These are phyloP conservation scores for Malus asiatica DNA, from an alignment of 306 rosid genomes.

Conservation along the genomic window DNA sequence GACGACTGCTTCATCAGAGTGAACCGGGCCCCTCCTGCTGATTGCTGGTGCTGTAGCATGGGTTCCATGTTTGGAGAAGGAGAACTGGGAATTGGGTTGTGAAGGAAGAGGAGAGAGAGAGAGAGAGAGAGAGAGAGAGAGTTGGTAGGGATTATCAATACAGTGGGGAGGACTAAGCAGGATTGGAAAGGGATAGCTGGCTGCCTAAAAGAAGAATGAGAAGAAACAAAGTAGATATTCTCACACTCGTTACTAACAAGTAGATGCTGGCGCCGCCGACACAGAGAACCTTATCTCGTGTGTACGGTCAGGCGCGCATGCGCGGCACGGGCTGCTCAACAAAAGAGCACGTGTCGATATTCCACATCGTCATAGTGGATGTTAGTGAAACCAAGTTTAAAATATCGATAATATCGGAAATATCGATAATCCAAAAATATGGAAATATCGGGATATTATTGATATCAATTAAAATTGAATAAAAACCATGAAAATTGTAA, in stretches of 20 bases:
- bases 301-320: neutral
- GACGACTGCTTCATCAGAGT: constrained; percentile 70
- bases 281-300: neutral
- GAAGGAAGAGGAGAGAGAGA: neutral
- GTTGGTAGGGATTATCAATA: no score
- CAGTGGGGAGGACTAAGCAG: neutral
- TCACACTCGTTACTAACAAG: no score
- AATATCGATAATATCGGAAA: no score
- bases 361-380: neutral
- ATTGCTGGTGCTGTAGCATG: neutral
- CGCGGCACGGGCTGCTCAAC: neutral
- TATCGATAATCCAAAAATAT: no score
- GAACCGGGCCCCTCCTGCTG: constrained; percentile 34
- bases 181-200: neutral
- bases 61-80: neutral
- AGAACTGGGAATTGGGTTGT: neutral
- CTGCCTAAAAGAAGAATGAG: no score
- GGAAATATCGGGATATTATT: no score
- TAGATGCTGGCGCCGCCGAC: no score
- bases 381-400: no score
- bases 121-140: neutral
- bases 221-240: no score
- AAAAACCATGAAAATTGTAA: no score
- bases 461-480: no score
- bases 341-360: neutral